These are phyloP conservation scores for Talaromyces stipitatus DNA, from an alignment of 495 filamentous ascomycete genomes.

Conservation along the genomic window DNA sequence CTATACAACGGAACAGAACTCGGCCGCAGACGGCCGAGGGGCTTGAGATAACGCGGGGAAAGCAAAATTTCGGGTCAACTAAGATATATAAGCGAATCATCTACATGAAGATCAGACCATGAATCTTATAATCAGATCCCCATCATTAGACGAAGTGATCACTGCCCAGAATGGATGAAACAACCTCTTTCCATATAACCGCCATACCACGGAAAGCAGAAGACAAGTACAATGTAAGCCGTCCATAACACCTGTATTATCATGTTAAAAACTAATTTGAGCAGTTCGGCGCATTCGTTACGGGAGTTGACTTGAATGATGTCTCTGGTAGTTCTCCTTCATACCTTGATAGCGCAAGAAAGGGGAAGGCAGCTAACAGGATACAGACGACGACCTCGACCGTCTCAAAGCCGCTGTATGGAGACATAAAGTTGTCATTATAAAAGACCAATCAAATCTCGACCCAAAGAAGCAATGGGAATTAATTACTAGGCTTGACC, in stretches of 20 bases:
- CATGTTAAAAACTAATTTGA: neutral
- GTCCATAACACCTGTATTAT: neutral
- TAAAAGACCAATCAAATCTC: conserved; percentile 30
- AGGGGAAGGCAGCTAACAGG: no score
- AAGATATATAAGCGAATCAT: no score
- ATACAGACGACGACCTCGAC: conserved; percentile 24
- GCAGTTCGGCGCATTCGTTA: conserved; percentile 3
- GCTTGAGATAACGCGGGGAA: no score
- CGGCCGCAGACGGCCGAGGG: no score
- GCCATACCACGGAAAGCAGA: neutral
- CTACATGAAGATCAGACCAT: no score
- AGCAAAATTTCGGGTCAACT: no score
- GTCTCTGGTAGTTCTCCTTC: conserved; percentile 1
- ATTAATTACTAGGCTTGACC: conserved; percentile 30
- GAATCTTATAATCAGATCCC: no score
- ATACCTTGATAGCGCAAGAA: no score
- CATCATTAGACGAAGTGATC: no score
- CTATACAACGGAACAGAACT: no score
- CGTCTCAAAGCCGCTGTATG: conserved; percentile 28
- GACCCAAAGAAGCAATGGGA: conserved; percentile 32
- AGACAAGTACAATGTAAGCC: neutral
- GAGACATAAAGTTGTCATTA: conserved; percentile 29
- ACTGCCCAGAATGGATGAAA: no score
- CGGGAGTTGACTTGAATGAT: neutral
- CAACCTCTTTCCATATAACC: no score